These are phyloP conservation scores for Parietichytrium sp. DNA, from an alignment of 108 stramenopile species.

Conservation along the genomic window DNA sequence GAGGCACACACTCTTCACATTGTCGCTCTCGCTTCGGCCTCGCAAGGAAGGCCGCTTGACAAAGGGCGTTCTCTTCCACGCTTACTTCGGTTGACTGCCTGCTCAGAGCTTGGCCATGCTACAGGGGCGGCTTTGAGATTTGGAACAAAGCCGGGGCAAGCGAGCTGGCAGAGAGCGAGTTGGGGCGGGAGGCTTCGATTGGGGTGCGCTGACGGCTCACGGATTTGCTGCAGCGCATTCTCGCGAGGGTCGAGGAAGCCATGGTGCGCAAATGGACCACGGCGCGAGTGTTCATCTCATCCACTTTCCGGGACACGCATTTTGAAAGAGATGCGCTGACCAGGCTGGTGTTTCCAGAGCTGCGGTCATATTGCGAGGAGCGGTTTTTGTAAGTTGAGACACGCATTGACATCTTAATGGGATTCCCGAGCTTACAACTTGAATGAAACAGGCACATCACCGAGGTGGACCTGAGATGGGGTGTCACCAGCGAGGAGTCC, in stretches of 20 bases:
- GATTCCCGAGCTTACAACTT: no score
- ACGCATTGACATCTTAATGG: no score
- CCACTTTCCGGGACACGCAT: conserved; percentile 41
- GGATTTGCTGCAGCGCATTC: not conserved
- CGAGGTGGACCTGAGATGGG: conserved; percentile 28
- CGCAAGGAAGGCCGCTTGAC: no score
- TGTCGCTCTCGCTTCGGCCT: no score
- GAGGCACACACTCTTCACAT: no score
- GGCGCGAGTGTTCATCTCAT: conserved; percentile 40
- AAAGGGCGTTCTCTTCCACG: no score
- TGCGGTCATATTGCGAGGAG: conserved; percentile 25
- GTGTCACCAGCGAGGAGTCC: not conserved
- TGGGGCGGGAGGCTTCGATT: not conserved
- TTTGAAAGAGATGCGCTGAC: conserved; percentile 46
- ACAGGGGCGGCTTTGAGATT: not conserved
- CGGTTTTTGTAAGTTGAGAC: no score
- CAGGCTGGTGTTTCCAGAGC: conserved; percentile 36
- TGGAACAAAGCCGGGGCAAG: not conserved
- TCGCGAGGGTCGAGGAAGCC: not conserved
- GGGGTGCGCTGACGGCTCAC: not conserved
- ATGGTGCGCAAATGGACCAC: conserved; percentile 38
- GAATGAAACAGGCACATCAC: no score
- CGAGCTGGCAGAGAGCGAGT: not conserved
- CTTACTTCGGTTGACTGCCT: not conserved
- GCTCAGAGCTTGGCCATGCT: not conserved